Evolutionary conservation across 345 rosid genomes (phyloP).

Genomic region (Aquilaria yunnanensis): DNA sequence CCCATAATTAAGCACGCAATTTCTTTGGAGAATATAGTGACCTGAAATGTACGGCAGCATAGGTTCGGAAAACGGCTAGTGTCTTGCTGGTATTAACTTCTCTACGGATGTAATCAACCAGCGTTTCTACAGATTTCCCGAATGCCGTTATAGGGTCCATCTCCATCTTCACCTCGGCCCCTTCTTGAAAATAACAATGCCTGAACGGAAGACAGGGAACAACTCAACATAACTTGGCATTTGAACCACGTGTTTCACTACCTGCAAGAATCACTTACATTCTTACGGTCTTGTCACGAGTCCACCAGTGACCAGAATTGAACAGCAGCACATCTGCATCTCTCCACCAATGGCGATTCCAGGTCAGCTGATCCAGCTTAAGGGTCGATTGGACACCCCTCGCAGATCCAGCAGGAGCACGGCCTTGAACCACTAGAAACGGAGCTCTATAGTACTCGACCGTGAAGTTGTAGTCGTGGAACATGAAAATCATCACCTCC

Average conservation of each 20-base stretch:
- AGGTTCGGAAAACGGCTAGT: conserved; percentile 53
- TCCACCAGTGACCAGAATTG: conserved; percentile 98
- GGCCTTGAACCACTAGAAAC: conserved; percentile 56
- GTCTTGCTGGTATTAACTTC: conserved; percentile 42
- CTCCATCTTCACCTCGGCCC: conserved; percentile 38
- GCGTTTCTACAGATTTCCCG: conserved; percentile 37
- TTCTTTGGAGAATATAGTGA: conserved; percentile 1
- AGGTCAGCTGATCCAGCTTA: conserved; percentile 63
- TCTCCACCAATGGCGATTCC: conserved; percentile 57
- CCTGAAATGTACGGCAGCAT: conserved; percentile 73
- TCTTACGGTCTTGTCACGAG: conserved; percentile 59
- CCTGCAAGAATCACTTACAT: conserved; percentile 31
- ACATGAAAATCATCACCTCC: conserved; percentile 65
- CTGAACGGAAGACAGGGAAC: conserved; percentile 13
- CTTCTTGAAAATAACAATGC: conserved; percentile 57
- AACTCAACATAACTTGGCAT: no score
- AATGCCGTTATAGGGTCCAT: conserved; percentile 49
- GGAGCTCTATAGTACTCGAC: conserved; percentile 91
- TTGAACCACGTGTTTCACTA: not conserved
- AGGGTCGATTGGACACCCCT: conserved; percentile 48
- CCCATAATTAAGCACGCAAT: not conserved
- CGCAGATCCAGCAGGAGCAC: conserved; percentile 54
- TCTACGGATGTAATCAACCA: conserved; percentile 34
- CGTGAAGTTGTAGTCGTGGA: conserved; percentile 76
- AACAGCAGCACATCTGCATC: conserved; percentile 68